Percentiles rank a stretch among this genome's conserved stretches.
Conservation (phyloP, 192 early-diverging fungal species). For the Rhizophagus prolifer region DNA sequence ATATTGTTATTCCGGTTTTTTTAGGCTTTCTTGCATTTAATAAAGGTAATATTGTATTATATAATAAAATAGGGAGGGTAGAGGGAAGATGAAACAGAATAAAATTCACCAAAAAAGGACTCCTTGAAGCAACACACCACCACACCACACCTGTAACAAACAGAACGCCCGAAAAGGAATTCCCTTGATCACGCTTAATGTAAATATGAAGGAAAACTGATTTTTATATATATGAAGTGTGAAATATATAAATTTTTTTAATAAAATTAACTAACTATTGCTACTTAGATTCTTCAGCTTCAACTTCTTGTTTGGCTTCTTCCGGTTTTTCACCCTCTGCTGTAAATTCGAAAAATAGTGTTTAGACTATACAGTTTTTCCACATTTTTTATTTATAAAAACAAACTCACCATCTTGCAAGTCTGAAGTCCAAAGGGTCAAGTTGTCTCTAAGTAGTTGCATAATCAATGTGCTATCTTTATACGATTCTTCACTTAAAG, state of each 20-base stretch:
- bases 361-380: not conserved
- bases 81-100: not conserved
- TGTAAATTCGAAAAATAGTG: not conserved
- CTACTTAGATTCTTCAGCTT: constrained; percentile 30
- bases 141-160: constrained; percentile 22
- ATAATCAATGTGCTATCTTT: constrained; percentile 98
- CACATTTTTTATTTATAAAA: not conserved
- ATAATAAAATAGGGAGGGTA: constrained; percentile 4
- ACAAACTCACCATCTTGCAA: constrained; percentile 25
- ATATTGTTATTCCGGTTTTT: not conserved
- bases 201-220: not conserved
- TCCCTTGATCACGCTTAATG: not conserved
- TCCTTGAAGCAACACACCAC: constrained; percentile 14
- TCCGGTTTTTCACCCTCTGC: constrained; percentile 19
- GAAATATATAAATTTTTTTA: constrained; percentile 7
- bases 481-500: constrained; percentile 90
- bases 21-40: constrained; percentile 16
- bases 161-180: constrained; percentile 12
- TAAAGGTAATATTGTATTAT: constrained; percentile 26
- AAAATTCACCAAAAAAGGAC: constrained; percentile 17
- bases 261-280: not conserved
- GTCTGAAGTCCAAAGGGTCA: constrained; percentile 95
- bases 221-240: constrained; percentile 17
- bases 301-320: constrained; percentile 23
- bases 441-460: constrained; percentile 96